Base-by-base conservation (phyloP, 352 stramenopile species). In the Heterotrichella gracilis region DNA sequence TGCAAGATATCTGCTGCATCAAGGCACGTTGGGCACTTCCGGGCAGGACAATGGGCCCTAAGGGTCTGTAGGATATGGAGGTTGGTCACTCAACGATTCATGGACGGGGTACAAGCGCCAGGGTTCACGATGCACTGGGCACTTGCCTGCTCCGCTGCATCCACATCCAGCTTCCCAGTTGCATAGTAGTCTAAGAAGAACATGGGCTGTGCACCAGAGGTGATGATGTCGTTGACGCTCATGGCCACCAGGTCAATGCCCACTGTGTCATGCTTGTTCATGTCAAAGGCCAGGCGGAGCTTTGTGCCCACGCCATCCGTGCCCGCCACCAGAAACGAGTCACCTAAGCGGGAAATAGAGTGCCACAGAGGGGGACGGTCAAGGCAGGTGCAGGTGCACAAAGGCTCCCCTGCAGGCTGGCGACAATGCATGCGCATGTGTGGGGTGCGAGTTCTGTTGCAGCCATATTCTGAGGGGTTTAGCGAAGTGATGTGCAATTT, bases 141-240 rank as follows among this genome's bases (percentile, higher is more conserved):
- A n/a, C n/a, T n/a, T n/a, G n/a, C n/a, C n/a, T n/a, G n/a, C n/a
- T 87, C 78, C 19, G 82, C 79, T 70, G 90, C 90, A 73, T 93
- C 87, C 2, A 95, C 82, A 68, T 95, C 84, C 13, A 98, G 81
- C 75, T 93, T 90, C 32, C 90, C 90, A 25, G 86, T 95, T 70
- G 92, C 90, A 83, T 95, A 97, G 80, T 98, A 98, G 79, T 98
- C 92, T 3, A 97, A 77, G 79, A 98, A 98, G 82, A 97, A 97
- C 4, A 98, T 78, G 20, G 92, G 92, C 72, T 97, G 88, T n/a
- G 90, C 92, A 71, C 90, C 91, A 70, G 93, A 86, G n/a, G 96
- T 88, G 73, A 97, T 92, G 25, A 98, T 79, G 76, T 98, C 92
- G 79, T 98, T 98, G 53, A 97, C 91, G 73, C 89, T 96, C 92